Percentiles rank a stretch among this genome's conserved stretches.
Conservation (phyloP, 306 rosid species). For the Cucurbita ficifolia region DNA sequence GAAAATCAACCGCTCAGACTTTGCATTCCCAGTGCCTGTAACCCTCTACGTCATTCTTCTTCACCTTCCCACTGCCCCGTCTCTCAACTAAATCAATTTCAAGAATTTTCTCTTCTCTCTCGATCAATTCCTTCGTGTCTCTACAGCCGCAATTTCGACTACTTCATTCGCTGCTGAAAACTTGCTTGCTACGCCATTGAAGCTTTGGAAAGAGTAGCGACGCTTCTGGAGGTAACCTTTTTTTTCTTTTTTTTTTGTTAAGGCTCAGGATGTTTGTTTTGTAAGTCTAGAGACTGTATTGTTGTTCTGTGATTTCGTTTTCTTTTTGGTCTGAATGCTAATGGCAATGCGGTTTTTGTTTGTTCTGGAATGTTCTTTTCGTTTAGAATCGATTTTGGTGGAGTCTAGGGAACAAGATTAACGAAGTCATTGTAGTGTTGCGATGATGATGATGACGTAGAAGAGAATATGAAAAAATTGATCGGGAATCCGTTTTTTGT, state of each 20-base stretch:
- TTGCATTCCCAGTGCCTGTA: background rate
- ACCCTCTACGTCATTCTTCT: background rate
- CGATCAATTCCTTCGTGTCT: too few relatives aligned
- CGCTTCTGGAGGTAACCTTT: background rate
- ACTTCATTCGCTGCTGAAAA: background rate
- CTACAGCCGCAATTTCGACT: too few relatives aligned
- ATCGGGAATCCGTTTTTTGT: background rate
- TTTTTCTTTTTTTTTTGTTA: too few relatives aligned
- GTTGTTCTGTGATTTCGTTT: background rate
- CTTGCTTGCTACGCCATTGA: background rate
- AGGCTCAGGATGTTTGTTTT: background rate
- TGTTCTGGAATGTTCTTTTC: background rate
- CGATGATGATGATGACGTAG: background rate
- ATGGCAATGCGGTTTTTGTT: too few relatives aligned
- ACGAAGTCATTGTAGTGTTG: background rate
- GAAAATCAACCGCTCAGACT: background rate
- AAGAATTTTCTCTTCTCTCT: background rate
- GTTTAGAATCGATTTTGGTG: background rate
- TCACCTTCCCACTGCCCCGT: background rate
- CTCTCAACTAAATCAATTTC: too few relatives aligned
- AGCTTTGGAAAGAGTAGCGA: background rate
- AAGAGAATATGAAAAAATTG: background rate
- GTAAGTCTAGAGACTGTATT: background rate
- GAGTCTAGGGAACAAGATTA: background rate
- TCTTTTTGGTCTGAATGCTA: background rate